Percentiles rank a stretch among this genome's conserved stretches.
Evolutionary conservation across 352 stramenopile species (phyloP).

Genomic region (Phytophthora uliginosa): DNA sequence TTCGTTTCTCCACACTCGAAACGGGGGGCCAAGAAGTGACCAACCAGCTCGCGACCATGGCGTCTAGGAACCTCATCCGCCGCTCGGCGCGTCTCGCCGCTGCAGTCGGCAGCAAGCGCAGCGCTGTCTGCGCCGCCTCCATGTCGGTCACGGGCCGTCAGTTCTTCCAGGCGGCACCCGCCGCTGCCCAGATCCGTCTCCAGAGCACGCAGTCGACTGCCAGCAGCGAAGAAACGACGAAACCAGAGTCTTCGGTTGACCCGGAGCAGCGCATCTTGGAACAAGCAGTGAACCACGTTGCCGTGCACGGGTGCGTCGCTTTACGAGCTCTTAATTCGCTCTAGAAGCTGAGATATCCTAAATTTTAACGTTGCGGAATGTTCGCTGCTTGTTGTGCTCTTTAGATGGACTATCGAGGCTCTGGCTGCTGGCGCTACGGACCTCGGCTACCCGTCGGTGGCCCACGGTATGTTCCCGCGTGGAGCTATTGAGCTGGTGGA

Average conservation of each 20-base stretch:
- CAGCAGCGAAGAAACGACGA: constrained; percentile 18
- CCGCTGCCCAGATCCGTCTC: constrained; percentile 18
- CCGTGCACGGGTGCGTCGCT: constrained; percentile 51
- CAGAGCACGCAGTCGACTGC: constrained; percentile 32
- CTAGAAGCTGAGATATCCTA: constrained; percentile 19
- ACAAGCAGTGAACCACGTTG: constrained; percentile 62
- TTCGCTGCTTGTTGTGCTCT: constrained; percentile 4
- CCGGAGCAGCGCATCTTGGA: constrained; percentile 66
- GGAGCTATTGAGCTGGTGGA: constrained; percentile 86
- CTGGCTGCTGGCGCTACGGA: constrained; percentile 77
- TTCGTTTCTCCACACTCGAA: constrained; percentile 1
- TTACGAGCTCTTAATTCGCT: not conserved
- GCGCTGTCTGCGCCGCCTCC: constrained; percentile 8
- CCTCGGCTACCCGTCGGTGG: constrained; percentile 78
- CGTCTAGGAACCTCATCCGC: constrained; percentile 32
- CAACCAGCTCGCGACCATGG: constrained; percentile 27
- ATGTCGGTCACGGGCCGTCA: constrained; percentile 9
- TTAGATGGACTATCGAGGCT: constrained; percentile 85
- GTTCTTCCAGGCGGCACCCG: constrained; percentile 14
- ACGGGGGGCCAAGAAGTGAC: constrained; percentile 17
- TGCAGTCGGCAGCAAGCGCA: constrained; percentile 19
- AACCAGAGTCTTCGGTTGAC: constrained; percentile 35
- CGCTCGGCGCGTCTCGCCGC: constrained; percentile 27
- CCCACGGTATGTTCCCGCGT: constrained; percentile 85
- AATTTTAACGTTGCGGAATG: constrained; percentile 14